A percentile compares a stretch with the other conserved stretches of the same genome.
These are phyloP conservation scores for Penicillium paradoxum DNA, from an alignment of 495 filamentous ascomycete species.

Conservation along the genomic window DNA sequence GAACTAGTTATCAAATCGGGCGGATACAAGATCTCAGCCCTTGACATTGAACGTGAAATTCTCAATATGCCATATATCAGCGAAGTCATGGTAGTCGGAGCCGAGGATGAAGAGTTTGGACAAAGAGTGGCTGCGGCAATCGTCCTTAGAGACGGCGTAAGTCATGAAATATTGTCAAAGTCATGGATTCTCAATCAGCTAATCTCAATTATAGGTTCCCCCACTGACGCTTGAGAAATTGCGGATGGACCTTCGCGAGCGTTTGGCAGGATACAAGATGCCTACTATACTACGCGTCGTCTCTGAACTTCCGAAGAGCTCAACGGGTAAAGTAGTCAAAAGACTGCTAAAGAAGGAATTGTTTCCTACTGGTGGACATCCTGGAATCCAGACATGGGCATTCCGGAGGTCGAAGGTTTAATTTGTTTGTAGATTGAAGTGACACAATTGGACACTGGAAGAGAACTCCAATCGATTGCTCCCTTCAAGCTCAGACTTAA, in stretches of 20 bases:
- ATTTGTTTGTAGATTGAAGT: too few species aligned
- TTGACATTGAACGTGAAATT: slow-evolving; percentile 40
- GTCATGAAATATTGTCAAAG: background rate
- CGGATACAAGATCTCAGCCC: slow-evolving; percentile 42
- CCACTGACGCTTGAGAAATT: slow-evolving; percentile 30
- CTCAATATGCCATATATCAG: slow-evolving; percentile 32
- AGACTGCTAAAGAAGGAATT: background rate
- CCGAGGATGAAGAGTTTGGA: slow-evolving; percentile 40
- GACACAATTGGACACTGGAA: background rate
- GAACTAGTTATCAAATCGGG: slow-evolving; percentile 33
- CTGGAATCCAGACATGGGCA: background rate
- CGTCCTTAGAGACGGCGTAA: slow-evolving; percentile 21
- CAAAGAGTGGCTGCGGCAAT: slow-evolving; percentile 44
- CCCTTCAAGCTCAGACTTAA: too few species aligned
- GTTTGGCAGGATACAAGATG: slow-evolving; percentile 43
- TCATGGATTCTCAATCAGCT: background rate
- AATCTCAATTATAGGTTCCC: background rate
- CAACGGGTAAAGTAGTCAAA: background rate
- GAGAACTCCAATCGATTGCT: background rate
- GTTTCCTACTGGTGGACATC: background rate
- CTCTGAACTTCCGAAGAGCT: background rate
- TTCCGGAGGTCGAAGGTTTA: background rate
- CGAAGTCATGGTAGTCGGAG: slow-evolving; percentile 42
- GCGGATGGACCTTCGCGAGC: slow-evolving; percentile 32
- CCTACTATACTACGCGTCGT: slow-evolving; percentile 41